A percentile compares a stretch with the other conserved stretches of the same genome.
phyloP scores from a whole-genome alignment of 2,329 filamentous ascomycete species.

The Hansfordia pulvinata region DNA sequence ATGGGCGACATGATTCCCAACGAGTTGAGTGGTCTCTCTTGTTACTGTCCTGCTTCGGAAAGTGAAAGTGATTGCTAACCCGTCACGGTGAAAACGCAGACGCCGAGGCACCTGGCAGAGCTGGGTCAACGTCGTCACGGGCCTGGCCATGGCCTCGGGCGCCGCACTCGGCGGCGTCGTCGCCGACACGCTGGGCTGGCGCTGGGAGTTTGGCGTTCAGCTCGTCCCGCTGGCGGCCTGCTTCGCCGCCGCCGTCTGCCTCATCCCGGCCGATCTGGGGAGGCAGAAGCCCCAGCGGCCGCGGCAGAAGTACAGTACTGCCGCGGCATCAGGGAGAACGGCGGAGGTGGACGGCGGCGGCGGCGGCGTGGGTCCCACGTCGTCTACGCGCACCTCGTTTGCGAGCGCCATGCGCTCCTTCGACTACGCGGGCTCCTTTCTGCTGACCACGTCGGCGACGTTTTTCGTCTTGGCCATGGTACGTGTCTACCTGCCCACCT shows the following conservation, averaged over 20 bases:
- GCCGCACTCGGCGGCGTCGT: conserved; percentile 58
- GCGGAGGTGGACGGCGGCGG: no score
- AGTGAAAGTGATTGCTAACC: no score
- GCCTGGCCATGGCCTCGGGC: conserved; percentile 42
- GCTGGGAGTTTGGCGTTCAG: conserved; percentile 57
- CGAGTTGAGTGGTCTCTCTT: conserved; percentile 30
- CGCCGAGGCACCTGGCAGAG: conserved; percentile 59
- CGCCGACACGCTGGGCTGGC: conserved; percentile 58
- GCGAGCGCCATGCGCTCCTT: conserved; percentile 39
- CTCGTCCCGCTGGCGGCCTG: conserved; percentile 35
- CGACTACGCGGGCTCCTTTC: conserved; percentile 39
- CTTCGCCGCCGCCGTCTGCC: conserved; percentile 27
- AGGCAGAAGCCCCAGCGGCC: no score
- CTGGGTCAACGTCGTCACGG: conserved; percentile 53
- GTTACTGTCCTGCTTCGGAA: conserved; percentile 2
- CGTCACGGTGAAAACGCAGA: no score
- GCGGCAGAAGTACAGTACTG: no score
- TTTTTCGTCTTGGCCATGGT: conserved; percentile 46
- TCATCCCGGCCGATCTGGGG: conserved; percentile 39
- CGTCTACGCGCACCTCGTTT: no score
- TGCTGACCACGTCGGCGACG: conserved; percentile 37
- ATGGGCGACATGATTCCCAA: conserved; percentile 64
- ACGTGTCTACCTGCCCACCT: conserved; percentile 15
- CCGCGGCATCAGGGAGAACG: no score
- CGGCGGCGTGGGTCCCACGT: no score